A percentile compares a stretch with the other conserved stretches of the same genome.
Evolutionary conservation across 2,329 filamentous ascomycete genomes (phyloP).

Genomic region (Didymella lethalis): DNA sequence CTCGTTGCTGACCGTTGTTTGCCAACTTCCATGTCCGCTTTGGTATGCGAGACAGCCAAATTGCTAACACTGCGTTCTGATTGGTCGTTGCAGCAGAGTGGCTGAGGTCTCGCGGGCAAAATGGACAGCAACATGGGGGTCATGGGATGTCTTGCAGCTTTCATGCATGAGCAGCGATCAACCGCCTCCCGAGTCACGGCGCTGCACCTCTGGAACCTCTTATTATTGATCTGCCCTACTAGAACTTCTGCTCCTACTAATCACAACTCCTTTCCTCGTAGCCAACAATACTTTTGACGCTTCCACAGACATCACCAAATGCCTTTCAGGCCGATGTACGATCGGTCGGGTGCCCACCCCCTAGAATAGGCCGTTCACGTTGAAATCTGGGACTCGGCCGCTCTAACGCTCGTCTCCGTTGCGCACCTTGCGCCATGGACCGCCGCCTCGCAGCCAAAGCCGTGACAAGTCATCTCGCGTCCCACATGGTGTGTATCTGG

Average conservation of each 20-base stretch:
- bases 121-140: conserved; percentile 15
- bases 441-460: conserved; percentile 1
- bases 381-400: conserved; percentile 14
- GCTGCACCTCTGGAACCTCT: conserved; percentile 9
- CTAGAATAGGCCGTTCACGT: conserved; percentile 1
- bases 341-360: conserved; percentile 3
- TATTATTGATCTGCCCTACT: conserved; percentile 8
- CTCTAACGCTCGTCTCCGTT: conserved; percentile 17
- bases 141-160: conserved; percentile 23
- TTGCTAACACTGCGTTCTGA: conserved; percentile 7
- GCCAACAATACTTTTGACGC: not conserved
- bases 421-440: conserved; percentile 1
- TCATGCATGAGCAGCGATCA: conserved; percentile 15
- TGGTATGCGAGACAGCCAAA: conserved; percentile 10
- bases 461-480: conserved; percentile 9
- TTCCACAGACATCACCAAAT: conserved; percentile 5
- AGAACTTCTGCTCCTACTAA: conserved; percentile 6
- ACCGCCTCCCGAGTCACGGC: conserved; percentile 5
- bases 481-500: conserved; percentile 16
- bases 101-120: conserved; percentile 16
- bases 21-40: conserved; percentile 5
- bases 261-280: conserved; percentile 3
- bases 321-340: conserved; percentile 5
- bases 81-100: conserved; percentile 6
- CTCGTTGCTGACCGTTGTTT: conserved; percentile 12